These are phyloP conservation scores for Isatis lusitanica DNA, from an alignment of 441 rosid genomes.

Conservation along the genomic window DNA sequence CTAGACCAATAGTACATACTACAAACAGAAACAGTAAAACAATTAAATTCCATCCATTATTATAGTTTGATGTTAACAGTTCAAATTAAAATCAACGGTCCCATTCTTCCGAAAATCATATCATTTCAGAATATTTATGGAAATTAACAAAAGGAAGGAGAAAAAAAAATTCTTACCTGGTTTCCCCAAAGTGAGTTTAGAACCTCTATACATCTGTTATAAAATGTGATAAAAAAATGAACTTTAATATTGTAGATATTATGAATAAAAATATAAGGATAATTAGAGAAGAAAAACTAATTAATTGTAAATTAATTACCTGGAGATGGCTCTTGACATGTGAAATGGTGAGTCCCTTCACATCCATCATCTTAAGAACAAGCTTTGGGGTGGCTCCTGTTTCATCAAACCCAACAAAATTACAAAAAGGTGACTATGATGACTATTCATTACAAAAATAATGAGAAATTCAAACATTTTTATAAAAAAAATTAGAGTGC, in stretches of 20 bases:
- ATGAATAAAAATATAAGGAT: background rate
- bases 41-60: slow-evolving; percentile 37
- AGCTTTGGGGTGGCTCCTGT: slow-evolving; percentile 69
- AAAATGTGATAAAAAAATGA: background rate
- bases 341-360: slow-evolving; percentile 64
- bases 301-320: slow-evolving; percentile 41
- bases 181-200: slow-evolving; percentile 36
- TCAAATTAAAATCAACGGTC: slow-evolving; percentile 31
- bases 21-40: slow-evolving; percentile 37
- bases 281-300: background rate
- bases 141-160: background rate
- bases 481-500: background rate
- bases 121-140: slow-evolving; percentile 4
- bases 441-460: background rate
- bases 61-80: slow-evolving; percentile 35
- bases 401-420: slow-evolving; percentile 14
- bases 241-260: background rate
- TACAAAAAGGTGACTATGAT: background rate
- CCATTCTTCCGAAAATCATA: slow-evolving; percentile 15
- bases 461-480: background rate
- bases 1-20: slow-evolving; percentile 40
- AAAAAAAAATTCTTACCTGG: slow-evolving; percentile 25
- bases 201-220: slow-evolving; percentile 41
- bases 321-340: slow-evolving; percentile 79
- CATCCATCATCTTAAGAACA: slow-evolving; percentile 62